These are phyloP conservation scores for Candida koratica DNA, from an alignment of 805 yeast genomes.

Conservation along the genomic window DNA sequence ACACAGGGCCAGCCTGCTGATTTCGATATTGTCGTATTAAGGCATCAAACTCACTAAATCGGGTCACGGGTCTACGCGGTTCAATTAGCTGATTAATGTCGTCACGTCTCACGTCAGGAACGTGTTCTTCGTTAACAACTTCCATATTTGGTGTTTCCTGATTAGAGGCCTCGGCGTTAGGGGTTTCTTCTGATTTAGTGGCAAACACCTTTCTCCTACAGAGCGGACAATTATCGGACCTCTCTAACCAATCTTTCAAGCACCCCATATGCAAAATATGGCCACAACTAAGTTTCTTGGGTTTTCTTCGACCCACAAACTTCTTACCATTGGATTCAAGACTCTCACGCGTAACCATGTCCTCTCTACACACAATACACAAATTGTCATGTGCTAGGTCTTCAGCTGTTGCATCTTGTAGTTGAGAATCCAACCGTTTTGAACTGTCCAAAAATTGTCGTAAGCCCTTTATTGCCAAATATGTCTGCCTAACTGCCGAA, in stretches of 20 bases:
- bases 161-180: neutral
- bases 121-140: neutral
- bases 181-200: neutral
- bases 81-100: neutral
- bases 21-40: slow-evolving; percentile 5
- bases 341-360: slow-evolving; percentile 54
- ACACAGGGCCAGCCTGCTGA: slow-evolving; percentile 6
- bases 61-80: neutral
- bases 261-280: slow-evolving; percentile 90
- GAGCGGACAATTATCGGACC: slow-evolving; percentile 90
- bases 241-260: slow-evolving; percentile 85
- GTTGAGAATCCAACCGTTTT: slow-evolving; percentile 57
- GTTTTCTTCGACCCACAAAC: slow-evolving; percentile 41
- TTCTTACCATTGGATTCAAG: slow-evolving; percentile 24
- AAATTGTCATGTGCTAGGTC: slow-evolving; percentile 57
- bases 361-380: slow-evolving; percentile 92
- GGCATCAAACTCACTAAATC: slow-evolving; percentile 13
- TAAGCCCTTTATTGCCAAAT: slow-evolving; percentile 38
- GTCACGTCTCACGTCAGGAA: neutral
- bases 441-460: slow-evolving; percentile 52
- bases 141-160: neutral
- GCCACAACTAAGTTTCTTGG: slow-evolving; percentile 77
- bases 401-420: slow-evolving; percentile 57
- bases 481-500: slow-evolving; percentile 35
- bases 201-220: slow-evolving; percentile 68